A percentile compares a stretch with the other conserved stretches of the same genome.
Conservation (phyloP, 192 early-diverging fungal genomes). For the Mortierella antarctica region DNA sequence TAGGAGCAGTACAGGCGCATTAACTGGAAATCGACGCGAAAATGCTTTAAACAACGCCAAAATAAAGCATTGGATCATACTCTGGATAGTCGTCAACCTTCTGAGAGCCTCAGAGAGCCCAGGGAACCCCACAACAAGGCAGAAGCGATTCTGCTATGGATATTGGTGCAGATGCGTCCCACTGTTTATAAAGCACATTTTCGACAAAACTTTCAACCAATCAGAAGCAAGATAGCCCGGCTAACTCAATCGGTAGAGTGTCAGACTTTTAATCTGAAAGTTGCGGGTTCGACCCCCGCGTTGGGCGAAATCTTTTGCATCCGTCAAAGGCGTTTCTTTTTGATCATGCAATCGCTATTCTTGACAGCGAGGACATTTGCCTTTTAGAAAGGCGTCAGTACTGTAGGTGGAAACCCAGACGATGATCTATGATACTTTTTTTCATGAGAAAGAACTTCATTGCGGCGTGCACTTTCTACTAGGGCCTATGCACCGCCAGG, state of each 20-base stretch:
- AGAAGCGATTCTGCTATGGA: too few relatives aligned
- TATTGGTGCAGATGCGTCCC: too few relatives aligned
- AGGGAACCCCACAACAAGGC: not conserved
- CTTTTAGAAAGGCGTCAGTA: too few relatives aligned
- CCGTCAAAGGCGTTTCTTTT: not conserved
- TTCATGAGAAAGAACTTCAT: too few relatives aligned
- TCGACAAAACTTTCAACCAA: not conserved
- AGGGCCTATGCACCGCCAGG: too few relatives aligned
- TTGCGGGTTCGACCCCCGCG: slow-evolving; percentile 45
- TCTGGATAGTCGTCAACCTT: not conserved
- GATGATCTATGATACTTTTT: too few relatives aligned
- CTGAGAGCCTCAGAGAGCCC: not conserved
- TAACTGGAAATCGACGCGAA: not conserved
- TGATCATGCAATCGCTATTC: too few relatives aligned
- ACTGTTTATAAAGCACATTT: not conserved
- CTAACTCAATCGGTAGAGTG: slow-evolving; percentile 43
- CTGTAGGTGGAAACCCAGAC: too few relatives aligned
- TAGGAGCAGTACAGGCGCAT: not conserved
- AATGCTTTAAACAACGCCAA: not conserved
- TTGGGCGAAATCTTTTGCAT: slow-evolving; percentile 22
- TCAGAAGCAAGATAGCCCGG: slow-evolving; percentile 14
- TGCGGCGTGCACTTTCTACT: too few relatives aligned
- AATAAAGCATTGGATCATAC: not conserved
- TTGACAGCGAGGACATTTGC: too few relatives aligned
- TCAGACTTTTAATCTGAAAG: slow-evolving; percentile 51